phyloP scores from a whole-genome alignment of 768 basidiomycete species.

The Tephrocybe sp. region DNA sequence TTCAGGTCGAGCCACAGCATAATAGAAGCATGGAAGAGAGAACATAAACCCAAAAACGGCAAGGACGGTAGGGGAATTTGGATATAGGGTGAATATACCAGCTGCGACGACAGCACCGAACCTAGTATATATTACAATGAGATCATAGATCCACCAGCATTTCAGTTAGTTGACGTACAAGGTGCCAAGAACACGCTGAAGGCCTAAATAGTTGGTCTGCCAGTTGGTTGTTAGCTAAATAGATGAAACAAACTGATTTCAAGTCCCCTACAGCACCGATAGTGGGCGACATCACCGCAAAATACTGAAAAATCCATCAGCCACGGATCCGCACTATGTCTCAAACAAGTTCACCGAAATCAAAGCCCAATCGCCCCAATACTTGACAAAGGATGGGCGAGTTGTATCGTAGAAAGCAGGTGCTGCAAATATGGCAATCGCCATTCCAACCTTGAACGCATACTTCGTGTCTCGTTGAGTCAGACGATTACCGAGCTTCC shows the following conservation, averaged over 20 bases:
- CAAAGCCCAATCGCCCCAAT: slow-evolving; percentile 93
- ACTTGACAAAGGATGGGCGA: slow-evolving; percentile 75
- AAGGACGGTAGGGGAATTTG: slow-evolving; percentile 71
- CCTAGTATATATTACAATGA: slow-evolving; percentile 35
- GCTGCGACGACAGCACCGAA: slow-evolving; percentile 80
- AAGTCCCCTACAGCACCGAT: slow-evolving; percentile 68
- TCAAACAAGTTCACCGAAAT: slow-evolving; percentile 67
- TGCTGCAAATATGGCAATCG: slow-evolving; percentile 76
- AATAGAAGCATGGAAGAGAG: slow-evolving; percentile 93
- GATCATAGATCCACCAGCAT: not conserved
- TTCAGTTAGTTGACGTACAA: slow-evolving; percentile 49
- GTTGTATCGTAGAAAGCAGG: slow-evolving; percentile 87
- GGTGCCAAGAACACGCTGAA: slow-evolving; percentile 86
- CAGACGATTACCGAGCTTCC: slow-evolving; percentile 66
- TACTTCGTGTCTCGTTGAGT: slow-evolving; percentile 80
- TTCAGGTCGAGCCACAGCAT: slow-evolving; percentile 76
- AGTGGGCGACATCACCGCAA: slow-evolving; percentile 89
- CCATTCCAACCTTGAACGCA: slow-evolving; percentile 85
- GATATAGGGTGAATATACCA: slow-evolving; percentile 69
- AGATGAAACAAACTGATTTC: not conserved
- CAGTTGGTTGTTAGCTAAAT: slow-evolving; percentile 8
- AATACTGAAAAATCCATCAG: slow-evolving; percentile 51
- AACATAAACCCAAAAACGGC: slow-evolving; percentile 86
- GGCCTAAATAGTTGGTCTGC: slow-evolving; percentile 82
- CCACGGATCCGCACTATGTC: not conserved